A percentile compares a stretch with the other conserved stretches of the same genome.
Conservation (phyloP, 768 basidiomycete genomes). For the Leccinellum albellum region DNA sequence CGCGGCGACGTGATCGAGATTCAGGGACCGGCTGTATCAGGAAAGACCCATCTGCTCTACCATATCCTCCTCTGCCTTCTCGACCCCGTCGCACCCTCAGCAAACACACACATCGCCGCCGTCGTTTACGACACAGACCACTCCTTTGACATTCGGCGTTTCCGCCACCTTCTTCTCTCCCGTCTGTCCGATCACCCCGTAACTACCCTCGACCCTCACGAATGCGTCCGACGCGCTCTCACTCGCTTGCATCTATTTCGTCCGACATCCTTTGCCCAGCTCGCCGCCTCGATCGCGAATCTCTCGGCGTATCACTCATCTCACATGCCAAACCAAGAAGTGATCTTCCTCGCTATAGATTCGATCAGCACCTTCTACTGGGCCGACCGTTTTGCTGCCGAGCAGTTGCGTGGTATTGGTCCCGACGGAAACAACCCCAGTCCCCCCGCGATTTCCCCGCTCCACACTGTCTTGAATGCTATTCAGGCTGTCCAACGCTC, state of each 20-base stretch:
- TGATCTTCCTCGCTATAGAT: slow-evolving; percentile 70
- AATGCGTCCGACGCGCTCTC: slow-evolving; percentile 40
- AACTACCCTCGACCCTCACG: slow-evolving; percentile 18
- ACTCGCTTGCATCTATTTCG: slow-evolving; percentile 62
- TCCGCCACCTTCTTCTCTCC: slow-evolving; percentile 48
- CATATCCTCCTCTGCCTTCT: slow-evolving; percentile 58
- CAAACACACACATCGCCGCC: slow-evolving; percentile 51
- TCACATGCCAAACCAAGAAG: slow-evolving; percentile 47
- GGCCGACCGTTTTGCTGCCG: slow-evolving; percentile 63
- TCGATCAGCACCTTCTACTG: slow-evolving; percentile 77
- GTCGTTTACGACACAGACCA: slow-evolving; percentile 69
- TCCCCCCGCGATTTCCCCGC: slow-evolving; percentile 26
- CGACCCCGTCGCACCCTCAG: slow-evolving; percentile 38
- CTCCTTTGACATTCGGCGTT: slow-evolving; percentile 55
- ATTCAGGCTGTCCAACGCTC: slow-evolving; percentile 47
- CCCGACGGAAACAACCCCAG: slow-evolving; percentile 2
- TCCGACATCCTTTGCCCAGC: slow-evolving; percentile 62
- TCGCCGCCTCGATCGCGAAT: slow-evolving; percentile 61
- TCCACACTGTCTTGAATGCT: slow-evolving; percentile 46
- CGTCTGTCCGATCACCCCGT: slow-evolving; percentile 37
- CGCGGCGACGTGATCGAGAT: slow-evolving; percentile 71
- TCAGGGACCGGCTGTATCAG: slow-evolving; percentile 69
- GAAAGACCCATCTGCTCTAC: slow-evolving; percentile 78
- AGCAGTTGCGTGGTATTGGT: slow-evolving; percentile 41
- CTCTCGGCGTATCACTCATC: slow-evolving; percentile 52